phyloP scores from a whole-genome alignment of 129 eudicot genomes.

The Chrysanthemum lavandulifolium region DNA sequence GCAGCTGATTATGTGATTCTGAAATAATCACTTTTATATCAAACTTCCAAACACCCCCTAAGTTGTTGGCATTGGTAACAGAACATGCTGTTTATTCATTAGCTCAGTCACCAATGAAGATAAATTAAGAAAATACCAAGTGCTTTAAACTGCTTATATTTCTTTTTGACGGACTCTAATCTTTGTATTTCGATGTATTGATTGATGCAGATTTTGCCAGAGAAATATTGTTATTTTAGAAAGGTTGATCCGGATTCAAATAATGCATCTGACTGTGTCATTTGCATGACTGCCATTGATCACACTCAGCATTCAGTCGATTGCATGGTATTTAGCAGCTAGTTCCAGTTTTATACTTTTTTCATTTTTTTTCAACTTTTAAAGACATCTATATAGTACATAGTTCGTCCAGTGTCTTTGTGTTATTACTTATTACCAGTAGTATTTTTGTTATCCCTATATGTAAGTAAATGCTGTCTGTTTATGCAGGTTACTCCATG shows the following conservation, averaged over 20 bases:
- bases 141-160: background rate
- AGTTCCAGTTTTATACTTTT: background rate
- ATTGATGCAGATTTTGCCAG: constrained; percentile 87
- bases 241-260: constrained; percentile 59
- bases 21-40: background rate
- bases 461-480: constrained; percentile 3
- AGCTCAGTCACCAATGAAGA: background rate
- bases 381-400: background rate
- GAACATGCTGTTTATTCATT: background rate
- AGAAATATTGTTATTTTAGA: constrained; percentile 89
- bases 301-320: constrained; percentile 64
- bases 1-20: too few relatives aligned
- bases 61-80: background rate
- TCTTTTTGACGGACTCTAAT: background rate
- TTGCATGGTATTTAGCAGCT: constrained; percentile 67
- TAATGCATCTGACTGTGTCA: constrained; percentile 80
- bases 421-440: background rate
- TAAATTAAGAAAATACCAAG: background rate
- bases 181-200: constrained; percentile 6
- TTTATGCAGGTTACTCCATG: constrained; percentile 83
- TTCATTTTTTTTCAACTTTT: background rate
- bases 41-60: background rate
- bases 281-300: constrained; percentile 95
- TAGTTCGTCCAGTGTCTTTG: background rate
- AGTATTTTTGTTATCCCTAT: background rate